Evolutionary conservation across 371 early-diverging fungal species (phyloP).

Genomic region (Rhizomucor pusillus): DNA sequence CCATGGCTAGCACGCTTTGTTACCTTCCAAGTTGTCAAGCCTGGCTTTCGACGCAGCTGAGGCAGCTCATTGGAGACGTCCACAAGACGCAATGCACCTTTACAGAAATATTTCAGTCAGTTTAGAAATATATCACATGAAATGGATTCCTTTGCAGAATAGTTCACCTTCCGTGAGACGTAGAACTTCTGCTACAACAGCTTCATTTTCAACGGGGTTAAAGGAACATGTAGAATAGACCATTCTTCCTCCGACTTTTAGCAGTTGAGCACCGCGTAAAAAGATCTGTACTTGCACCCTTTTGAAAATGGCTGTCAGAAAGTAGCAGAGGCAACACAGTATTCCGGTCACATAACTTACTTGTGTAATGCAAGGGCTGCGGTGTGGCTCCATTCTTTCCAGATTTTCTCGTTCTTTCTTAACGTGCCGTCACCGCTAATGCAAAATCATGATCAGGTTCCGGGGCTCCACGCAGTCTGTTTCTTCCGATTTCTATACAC

Average conservation of each 20-base stretch:
- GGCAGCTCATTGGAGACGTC: constrained; percentile 81
- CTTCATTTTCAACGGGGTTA: constrained; percentile 98
- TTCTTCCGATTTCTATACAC: background rate
- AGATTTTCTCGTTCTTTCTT: constrained; percentile 94
- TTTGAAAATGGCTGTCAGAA: background rate
- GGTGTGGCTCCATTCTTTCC: constrained; percentile 83
- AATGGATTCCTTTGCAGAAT: background rate
- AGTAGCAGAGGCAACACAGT: background rate
- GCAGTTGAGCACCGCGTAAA: constrained; percentile 83
- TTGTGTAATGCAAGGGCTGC: constrained; percentile 81
- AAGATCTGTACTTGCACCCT: constrained; percentile 88
- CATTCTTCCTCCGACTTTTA: constrained; percentile 91
- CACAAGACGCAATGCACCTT: constrained; percentile 72
- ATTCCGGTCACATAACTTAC: constrained; percentile 25
- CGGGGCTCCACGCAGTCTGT: too few species aligned
- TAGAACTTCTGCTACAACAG: constrained; percentile 88
- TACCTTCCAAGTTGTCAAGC: constrained; percentile 88
- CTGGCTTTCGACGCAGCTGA: constrained; percentile 76
- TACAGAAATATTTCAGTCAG: background rate
- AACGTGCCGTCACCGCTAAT: constrained; percentile 97
- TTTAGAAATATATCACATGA: background rate
- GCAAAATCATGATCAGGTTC: background rate
- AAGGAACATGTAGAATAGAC: constrained; percentile 99
- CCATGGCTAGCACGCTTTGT: background rate
- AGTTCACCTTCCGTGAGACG: constrained; percentile 52